phyloP scores from a whole-genome alignment of 2,329 filamentous ascomycete genomes.

The Fusarium mundagurra region DNA sequence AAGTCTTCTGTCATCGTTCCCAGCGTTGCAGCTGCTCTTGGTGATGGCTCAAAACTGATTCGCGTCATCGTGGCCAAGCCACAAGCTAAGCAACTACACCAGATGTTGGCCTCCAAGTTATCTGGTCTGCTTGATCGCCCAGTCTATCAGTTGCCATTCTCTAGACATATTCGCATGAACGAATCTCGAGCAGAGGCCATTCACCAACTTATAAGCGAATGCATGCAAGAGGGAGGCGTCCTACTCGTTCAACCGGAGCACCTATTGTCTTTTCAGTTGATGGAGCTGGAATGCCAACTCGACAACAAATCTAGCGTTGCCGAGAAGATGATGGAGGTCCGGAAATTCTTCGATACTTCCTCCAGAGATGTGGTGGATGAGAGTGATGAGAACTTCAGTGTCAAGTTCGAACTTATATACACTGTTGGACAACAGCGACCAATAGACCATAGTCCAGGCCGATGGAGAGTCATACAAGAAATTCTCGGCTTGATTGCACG shows the following conservation, averaged over 20 bases:
- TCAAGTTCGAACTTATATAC: constrained; percentile 71
- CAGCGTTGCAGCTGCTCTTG: constrained; percentile 65
- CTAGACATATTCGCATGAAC: constrained; percentile 55
- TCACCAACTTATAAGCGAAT: constrained; percentile 51
- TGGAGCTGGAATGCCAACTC: constrained; percentile 61
- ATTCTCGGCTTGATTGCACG: constrained; percentile 54
- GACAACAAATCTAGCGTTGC: constrained; percentile 33
- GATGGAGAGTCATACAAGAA: constrained; percentile 67
- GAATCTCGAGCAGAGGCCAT: constrained; percentile 45
- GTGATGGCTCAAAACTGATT: constrained; percentile 60
- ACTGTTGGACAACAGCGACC: constrained; percentile 64
- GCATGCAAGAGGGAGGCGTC: constrained; percentile 60
- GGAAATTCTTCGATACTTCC: constrained; percentile 56
- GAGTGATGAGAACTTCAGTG: constrained; percentile 70
- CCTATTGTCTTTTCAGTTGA: constrained; percentile 70
- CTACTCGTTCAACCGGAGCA: constrained; percentile 72
- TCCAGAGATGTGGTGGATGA: constrained; percentile 70
- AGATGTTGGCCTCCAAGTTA: constrained; percentile 49
- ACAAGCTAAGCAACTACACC: constrained; percentile 67
- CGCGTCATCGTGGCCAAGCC: constrained; percentile 71
- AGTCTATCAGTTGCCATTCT: constrained; percentile 68
- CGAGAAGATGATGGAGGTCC: constrained; percentile 49
- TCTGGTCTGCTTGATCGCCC: constrained; percentile 64
- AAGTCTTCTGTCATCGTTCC: constrained; percentile 77
- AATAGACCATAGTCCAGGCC: constrained; percentile 61